Evolutionary conservation across 192 early-diverging fungal genomes (phyloP).

Genomic region (Podochytrium sp.): DNA sequence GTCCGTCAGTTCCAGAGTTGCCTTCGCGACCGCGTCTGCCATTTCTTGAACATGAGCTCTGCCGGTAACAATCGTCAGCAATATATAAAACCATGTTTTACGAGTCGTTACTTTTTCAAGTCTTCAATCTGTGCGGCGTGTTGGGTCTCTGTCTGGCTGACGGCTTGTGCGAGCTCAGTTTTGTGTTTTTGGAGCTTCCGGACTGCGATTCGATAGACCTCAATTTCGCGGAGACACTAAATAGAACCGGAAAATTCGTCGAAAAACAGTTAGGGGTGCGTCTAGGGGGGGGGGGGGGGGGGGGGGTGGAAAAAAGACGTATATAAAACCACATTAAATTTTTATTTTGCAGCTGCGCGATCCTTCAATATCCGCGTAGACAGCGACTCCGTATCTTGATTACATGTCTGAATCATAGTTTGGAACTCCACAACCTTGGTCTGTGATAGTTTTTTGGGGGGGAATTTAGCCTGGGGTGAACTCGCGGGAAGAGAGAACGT

Average conservation of each 20-base stretch:
- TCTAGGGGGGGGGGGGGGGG: too few relatives aligned
- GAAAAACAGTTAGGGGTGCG: too few relatives aligned
- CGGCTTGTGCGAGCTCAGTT: slow-evolving; percentile 5
- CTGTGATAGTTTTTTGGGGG: too few relatives aligned
- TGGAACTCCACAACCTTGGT: neutral
- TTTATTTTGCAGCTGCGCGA: neutral
- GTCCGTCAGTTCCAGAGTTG: slow-evolving; percentile 21
- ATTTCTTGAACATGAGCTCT: slow-evolving; percentile 35
- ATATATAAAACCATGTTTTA: too few relatives aligned
- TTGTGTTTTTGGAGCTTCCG: slow-evolving; percentile 43
- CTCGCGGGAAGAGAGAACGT: too few relatives aligned
- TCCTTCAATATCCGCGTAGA: slow-evolving; percentile 46
- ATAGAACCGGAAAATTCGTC: neutral
- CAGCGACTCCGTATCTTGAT: slow-evolving; percentile 40
- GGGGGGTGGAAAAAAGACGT: neutral
- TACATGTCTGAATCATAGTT: neutral
- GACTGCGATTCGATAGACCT: slow-evolving; percentile 34
- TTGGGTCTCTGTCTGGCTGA: slow-evolving; percentile 17
- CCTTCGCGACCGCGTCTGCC: slow-evolving; percentile 23
- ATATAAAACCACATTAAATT: neutral
- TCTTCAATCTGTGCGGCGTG: slow-evolving; percentile 35
- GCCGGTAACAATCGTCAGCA: neutral
- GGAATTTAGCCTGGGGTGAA: too few relatives aligned
- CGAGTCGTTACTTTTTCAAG: slow-evolving; percentile 37
- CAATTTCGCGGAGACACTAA: slow-evolving; percentile 32